Evolutionary conservation across 176 grass and related monocot species (phyloP), one percentile per base, ranked within the genome.

Genomic region (Elaeis guineensis): DNA sequence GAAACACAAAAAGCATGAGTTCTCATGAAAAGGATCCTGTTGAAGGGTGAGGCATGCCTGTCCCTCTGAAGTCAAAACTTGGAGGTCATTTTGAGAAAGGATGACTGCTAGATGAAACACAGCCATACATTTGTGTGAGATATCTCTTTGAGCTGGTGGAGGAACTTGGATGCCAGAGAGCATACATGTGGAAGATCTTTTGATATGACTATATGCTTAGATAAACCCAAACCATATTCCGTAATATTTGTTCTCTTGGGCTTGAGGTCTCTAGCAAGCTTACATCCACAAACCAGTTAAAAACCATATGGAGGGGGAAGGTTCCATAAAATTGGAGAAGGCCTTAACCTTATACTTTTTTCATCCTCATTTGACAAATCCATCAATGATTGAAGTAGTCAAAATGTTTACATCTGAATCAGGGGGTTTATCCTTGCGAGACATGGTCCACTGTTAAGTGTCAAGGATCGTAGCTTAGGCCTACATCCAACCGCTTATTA

Each of bases 71-170:
- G 67, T 64, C 59, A 79, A 58, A 53, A 59, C 67, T 80, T 54
- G 52, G 50, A 75, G 64, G 70, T 58, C n/a, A 26, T 23, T 32
- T 61, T 26, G 55, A 17, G 17, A 55, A 50, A 80, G 53, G 51
- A 63, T 75, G 71, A 75, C 64, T 53, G n/a, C 58, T 68, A 58
- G 29, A 69, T 64, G 65, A 80, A 75, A 58, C 5, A 65, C 23
- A 30, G 61, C 71, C 78, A 70, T 58, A 17, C 25, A 63, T 74
- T 74, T 69, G 75, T 62, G 50, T 70, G 57, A 70, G 57, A 70
- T 69, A 25, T 70, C 53, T 6, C 61, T 26, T 26, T 52, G 32
- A 55, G 21, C 17, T 61, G 54, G 51, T 53, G 48, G 54, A 69
- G 39, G 28, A 74, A 50, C 23, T 8, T 44, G 49, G 61, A 74